Percentiles rank a stretch among this genome's conserved stretches.
Conservation (phyloP, 2,329 filamentous ascomycete genomes). For the Microsporum ferrugineum region DNA sequence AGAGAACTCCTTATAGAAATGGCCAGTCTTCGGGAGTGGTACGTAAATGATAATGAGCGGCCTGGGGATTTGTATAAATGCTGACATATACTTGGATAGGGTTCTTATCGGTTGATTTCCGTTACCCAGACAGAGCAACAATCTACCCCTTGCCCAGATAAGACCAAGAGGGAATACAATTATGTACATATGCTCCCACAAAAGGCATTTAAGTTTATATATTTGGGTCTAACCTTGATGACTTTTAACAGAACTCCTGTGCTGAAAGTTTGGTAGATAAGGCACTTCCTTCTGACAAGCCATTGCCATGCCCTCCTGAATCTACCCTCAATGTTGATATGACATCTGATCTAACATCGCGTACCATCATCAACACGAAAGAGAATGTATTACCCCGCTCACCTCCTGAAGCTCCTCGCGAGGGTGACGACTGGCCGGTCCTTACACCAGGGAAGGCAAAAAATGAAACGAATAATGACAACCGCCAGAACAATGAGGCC, state of each 20-base stretch:
- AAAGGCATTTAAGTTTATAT: not conserved
- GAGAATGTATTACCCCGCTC: constrained; percentile 3
- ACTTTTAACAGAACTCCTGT: not conserved
- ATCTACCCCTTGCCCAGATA: not conserved
- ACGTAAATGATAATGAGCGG: not conserved
- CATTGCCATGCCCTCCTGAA: constrained; percentile 11
- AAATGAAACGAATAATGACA: not conserved
- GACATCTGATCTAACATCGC: not conserved
- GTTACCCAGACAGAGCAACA: not conserved
- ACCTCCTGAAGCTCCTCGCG: constrained; percentile 4
- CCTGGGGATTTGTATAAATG: not conserved
- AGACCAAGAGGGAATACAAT: not conserved
- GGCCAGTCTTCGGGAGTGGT: not conserved
- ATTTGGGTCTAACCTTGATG: not conserved
- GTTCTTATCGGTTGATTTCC: constrained; percentile 2
- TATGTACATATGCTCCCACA: not conserved
- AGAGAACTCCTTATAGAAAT: constrained; percentile 2
- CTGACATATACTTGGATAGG: not conserved
- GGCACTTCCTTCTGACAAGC: constrained; percentile 12
- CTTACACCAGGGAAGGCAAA: constrained; percentile 7
- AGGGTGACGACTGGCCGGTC: constrained; percentile 12
- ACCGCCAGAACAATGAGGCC: not conserved
- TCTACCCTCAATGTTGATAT: not conserved
- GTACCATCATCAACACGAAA: constrained; percentile 7
- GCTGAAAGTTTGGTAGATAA: constrained; percentile 2